Conservation (phyloP, 495 filamentous ascomycete genomes). For the Daldinia loculata region DNA sequence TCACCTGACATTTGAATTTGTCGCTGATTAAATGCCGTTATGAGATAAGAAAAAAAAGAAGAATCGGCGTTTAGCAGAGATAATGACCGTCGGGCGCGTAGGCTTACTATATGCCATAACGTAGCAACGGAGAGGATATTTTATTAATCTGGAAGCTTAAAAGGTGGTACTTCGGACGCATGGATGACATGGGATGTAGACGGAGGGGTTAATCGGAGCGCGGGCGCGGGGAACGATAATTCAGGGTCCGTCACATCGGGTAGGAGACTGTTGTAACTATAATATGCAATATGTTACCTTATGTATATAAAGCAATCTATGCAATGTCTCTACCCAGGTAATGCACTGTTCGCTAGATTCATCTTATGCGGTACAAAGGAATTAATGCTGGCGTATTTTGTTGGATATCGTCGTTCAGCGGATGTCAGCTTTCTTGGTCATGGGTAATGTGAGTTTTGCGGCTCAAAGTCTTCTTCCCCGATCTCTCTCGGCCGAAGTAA, state of each 20-base stretch:
- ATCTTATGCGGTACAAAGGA: not conserved
- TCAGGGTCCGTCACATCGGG: slow-evolving; percentile 10
- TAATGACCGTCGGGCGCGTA: not conserved
- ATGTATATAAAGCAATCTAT: not conserved
- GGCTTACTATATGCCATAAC: not conserved
- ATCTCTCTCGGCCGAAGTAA: not conserved
- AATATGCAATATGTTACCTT: not conserved
- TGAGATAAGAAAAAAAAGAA: not conserved
- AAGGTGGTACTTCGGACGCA: not conserved
- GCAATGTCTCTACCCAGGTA: not conserved
- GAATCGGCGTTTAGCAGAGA: not conserved
- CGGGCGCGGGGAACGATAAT: not conserved
- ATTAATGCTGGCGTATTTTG: not conserved
- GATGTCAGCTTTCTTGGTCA: not conserved
- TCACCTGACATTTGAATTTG: not conserved
- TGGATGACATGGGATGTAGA: slow-evolving; percentile 4
- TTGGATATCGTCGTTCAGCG: not conserved
- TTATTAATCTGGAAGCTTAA: not conserved
- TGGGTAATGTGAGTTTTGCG: slow-evolving; percentile 3
- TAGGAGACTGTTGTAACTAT: not conserved
- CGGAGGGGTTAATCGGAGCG: slow-evolving; percentile 3
- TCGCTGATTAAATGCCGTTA: not conserved
- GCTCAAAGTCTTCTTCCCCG: slow-evolving; percentile 1
- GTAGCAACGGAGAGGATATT: not conserved
- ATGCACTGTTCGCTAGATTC: not conserved